Base-by-base conservation (phyloP, 768 basidiomycete species). In the Trichaptum fuscoviolaceum region DNA sequence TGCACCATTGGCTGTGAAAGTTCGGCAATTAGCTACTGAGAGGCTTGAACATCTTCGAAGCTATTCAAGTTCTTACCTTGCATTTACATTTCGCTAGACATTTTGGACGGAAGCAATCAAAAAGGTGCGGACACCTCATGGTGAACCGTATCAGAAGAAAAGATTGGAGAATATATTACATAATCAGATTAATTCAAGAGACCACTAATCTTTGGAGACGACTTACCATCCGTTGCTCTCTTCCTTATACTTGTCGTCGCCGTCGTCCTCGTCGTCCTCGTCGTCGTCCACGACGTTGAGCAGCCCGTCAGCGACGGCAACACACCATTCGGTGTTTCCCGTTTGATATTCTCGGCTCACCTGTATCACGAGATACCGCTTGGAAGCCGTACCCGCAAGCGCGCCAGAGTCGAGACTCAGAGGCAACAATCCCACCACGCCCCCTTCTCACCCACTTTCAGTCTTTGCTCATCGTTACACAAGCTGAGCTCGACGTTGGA, bases 321-420 rank as follows among this genome's bases (percentile, higher is more conserved):
- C 5, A 20, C 42, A 12, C 2, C 42, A 12, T 15, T 20, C 42
- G 42, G 42, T 52, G 20, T 52, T 52, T 3, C 42, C 42, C 42
- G 42, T 52, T 36, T 52, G 42, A 52, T 52, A 52, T 52, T 6
- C 20, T 52, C 42, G 42, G 42, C 42, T 12, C 42, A 2, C 42
- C 42, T 52, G 42, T 52, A 52, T 52, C 42, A 52, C 42, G 42
- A 52, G 42, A 52, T 52, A 52, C 42, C 42, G 42, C 42, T 52
- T 52, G 35, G 35, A 36, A 36, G 35, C 35, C 35, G 35, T 36
- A 17, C 42, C 42, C 42, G 20, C 42, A 52, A 52, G 42, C 42
- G 42, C 42, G 42, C 42, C 42, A 52, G 42, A 52, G 42, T 52
- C 42, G 42, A 52, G 42, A 52, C 42, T 52, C 42, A 52, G 42